Base-by-base conservation (phyloP, 768 basidiomycete species). In the Agrocybe chaxingu region DNA sequence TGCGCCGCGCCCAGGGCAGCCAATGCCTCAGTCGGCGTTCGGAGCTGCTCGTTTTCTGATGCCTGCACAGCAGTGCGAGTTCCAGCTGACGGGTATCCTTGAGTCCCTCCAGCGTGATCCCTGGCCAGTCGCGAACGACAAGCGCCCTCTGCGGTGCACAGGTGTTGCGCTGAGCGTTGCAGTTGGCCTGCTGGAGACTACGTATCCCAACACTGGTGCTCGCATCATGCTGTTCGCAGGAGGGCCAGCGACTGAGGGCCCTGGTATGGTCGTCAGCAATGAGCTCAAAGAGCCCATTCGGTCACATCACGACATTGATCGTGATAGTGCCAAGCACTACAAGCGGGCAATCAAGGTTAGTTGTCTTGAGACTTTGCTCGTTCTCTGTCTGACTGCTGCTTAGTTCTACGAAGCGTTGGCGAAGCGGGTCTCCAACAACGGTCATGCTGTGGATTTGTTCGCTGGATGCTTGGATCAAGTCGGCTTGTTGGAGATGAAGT, bases 391-490 rank as follows among this genome's bases (percentile, higher is more conserved):
- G 11, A 41, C 46, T 60, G 35, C 60, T 33, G 41, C 37, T 10
- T n/a, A 98, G 96, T 98, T 95, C 68, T 99, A 97, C 64, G 97
- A 99, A 71, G 85, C 79, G 19, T 82, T 98, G 8, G 92, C 94
- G 13, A 92, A 92, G 66, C 85, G 97, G 38, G 94, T 80, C 3
- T 94, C 96, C 0, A 87, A 87, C 66, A 98, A 96, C 55, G 97
- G 97, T 0, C 97, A 98, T 63, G 88, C 90, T 2, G 76, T 99
- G 47, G 97, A 99, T 65, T 72, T 98, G 44, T 98, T 98, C 61
- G 92, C 95, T 30, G 97, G 96, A 24, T 99, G 96, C 64, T 77
- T 99, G 32, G 97, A 99, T 67, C 97, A 99, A 73, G 92, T 99
- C 62, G 97, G 97, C 53, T 75, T 98, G 40, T 75, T 95, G 48